Base-by-base conservation (phyloP, 139 green algal species). In the Tetraselmis chui region DNA sequence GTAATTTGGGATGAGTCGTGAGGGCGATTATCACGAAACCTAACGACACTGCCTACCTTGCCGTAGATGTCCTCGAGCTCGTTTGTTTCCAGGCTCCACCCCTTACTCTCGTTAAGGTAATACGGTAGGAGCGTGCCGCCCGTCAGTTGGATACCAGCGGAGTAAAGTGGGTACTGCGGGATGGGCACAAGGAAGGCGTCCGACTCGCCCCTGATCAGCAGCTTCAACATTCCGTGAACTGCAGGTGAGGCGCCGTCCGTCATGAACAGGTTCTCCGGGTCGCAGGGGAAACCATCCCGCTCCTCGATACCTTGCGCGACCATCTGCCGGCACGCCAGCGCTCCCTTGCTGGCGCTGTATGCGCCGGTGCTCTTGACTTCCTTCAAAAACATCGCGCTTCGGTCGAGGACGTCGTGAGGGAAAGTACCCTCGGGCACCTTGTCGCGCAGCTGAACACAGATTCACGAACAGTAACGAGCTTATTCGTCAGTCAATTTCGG, bases 91-190 rank as follows among this genome's bases (percentile, higher is more conserved):
- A 97, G 83, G 26, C 84, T 86, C 96, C 96, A 99, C 26, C 87
- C 90, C 26, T 85, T 80, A 0, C 84, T 76, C 88, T 99, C 96
- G 77, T 97, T 88, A 27, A 98, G 90, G 75, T 94, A 92, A 86
- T 99, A 99, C 1, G 93, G 94, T 81, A 95, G 85, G 81, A 99
- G 88, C 75, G 89, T 89, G 18, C 94, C 96, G 31, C 93, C 95
- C 78, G 97, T 93, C 81, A 98, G 86, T 76, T 88, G 85, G 29
- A 98, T 86, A 26, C 92, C 92, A 2, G 95, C 95, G 1, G 90
- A 93, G 84, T 96, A 96, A 28, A 92, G 80, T 0, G 85, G 86
- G 80, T 91, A 92, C 84, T 87, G 93, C 11, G 93, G 94, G 32
- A 96, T 96, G 82, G 94, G 94, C 79, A 93, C 89, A 82, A 98